Evolutionary conservation across 1,284 basidiomycete genomes (phyloP).

Genomic region (Heliocybe sulcata): DNA sequence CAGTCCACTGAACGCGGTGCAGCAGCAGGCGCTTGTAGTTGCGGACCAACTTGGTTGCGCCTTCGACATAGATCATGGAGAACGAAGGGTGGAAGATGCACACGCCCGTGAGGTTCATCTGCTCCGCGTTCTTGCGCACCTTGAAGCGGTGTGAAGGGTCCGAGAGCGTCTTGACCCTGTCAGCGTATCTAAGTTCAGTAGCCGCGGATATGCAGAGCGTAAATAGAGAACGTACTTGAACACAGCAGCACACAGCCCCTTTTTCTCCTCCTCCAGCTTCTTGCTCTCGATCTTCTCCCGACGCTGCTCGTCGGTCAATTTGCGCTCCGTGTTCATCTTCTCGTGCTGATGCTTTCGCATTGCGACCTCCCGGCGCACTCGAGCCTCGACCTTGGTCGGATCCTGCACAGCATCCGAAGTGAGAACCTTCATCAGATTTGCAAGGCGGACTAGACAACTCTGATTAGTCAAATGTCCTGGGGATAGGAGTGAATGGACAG

Average conservation of each 20-base stretch:
- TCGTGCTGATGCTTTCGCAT: conserved; percentile 87
- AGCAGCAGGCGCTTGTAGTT: conserved; percentile 88
- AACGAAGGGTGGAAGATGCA: conserved; percentile 88
- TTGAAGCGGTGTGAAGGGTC: conserved; percentile 95
- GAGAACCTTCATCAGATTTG: conserved; percentile 97
- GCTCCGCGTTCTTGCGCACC: conserved; percentile 92
- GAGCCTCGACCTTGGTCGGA: conserved; percentile 94
- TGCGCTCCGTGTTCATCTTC: conserved; percentile 87
- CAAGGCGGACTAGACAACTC: conserved; percentile 67
- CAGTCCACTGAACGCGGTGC: conserved; percentile 90
- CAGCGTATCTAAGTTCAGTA: conserved; percentile 4
- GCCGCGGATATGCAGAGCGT: conserved; percentile 1
- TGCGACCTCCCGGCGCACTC: conserved; percentile 89
- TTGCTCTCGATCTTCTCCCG: conserved; percentile 82
- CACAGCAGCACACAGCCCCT: conserved; percentile 80
- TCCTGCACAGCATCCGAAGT: conserved; percentile 96
- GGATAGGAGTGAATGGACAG: conserved; percentile 9
- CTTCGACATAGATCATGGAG: conserved; percentile 91
- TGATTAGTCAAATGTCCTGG: conserved; percentile 6
- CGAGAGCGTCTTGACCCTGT: conserved; percentile 80
- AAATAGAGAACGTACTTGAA: conserved; percentile 66
- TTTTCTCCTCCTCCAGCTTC: conserved; percentile 81
- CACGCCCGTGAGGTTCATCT: conserved; percentile 81
- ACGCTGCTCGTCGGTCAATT: conserved; percentile 86
- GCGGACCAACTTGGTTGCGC: conserved; percentile 79